These are phyloP conservation scores for Lactarius akahatsu DNA, from an alignment of 768 basidiomycete species.

Conservation along the genomic window DNA sequence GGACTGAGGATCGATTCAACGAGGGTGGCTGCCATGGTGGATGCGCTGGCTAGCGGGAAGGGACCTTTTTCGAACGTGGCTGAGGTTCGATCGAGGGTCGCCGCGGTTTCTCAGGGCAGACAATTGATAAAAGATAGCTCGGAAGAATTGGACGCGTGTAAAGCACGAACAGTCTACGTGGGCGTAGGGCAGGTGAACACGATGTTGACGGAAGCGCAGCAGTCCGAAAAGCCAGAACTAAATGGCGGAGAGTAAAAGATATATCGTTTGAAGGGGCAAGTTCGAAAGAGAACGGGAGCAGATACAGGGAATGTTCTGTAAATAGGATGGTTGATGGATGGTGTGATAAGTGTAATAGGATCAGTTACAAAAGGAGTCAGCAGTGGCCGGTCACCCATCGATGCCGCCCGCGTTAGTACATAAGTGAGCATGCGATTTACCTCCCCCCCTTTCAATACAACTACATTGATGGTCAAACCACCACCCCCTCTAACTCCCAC, in stretches of 20 bases:
- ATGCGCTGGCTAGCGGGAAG: slow-evolving; percentile 38
- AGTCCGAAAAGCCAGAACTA: slow-evolving; percentile 38
- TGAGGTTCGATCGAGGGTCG: slow-evolving; percentile 44
- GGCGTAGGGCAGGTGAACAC: slow-evolving; percentile 27
- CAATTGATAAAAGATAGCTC: slow-evolving; percentile 51
- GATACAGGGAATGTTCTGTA: neutral
- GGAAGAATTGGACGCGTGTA: slow-evolving; percentile 50
- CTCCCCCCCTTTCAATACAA: slow-evolving; percentile 28
- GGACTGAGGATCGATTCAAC: slow-evolving; percentile 46
- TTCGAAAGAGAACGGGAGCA: neutral
- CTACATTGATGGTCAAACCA: slow-evolving; percentile 30
- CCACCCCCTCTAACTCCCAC: slow-evolving; percentile 28
- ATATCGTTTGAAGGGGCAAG: slow-evolving; percentile 37
- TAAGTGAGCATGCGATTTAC: slow-evolving; percentile 21
- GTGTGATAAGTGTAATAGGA: slow-evolving; percentile 17
- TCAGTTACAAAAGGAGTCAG: slow-evolving; percentile 25
- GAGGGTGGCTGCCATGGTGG: slow-evolving; percentile 29
- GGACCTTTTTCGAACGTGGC: slow-evolving; percentile 54
- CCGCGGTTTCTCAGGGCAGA: slow-evolving; percentile 43
- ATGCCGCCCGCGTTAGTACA: slow-evolving; percentile 20
- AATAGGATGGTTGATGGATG: slow-evolving; percentile 7
- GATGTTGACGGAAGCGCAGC: slow-evolving; percentile 15
- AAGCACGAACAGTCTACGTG: slow-evolving; percentile 59
- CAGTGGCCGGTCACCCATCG: slow-evolving; percentile 25
- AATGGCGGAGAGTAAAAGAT: slow-evolving; percentile 34